Evolutionary conservation across 345 rosid species (phyloP).

Genomic region (Hevea brasiliensis): DNA sequence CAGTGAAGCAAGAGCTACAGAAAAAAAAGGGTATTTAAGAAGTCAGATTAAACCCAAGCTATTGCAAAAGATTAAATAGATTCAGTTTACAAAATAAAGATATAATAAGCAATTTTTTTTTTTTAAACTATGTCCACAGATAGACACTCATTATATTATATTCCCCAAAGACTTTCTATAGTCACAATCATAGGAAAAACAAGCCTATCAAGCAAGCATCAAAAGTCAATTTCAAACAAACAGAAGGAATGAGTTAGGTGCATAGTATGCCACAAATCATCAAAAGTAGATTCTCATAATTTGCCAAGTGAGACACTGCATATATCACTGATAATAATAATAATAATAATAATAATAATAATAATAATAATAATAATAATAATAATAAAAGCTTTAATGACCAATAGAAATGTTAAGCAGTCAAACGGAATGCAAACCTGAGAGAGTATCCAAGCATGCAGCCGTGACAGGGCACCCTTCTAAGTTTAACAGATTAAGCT

Average conservation of each 20-base stretch:
- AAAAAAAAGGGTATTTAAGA: neutral
- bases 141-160: neutral
- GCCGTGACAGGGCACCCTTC: slow-evolving; percentile 87
- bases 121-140: too few relatives aligned
- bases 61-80: neutral
- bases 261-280: too few relatives aligned
- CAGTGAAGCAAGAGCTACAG: slow-evolving; percentile 58
- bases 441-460: slow-evolving; percentile 73
- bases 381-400: neutral
- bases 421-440: slow-evolving; percentile 46
- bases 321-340: too few relatives aligned
- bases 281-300: neutral
- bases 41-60: slow-evolving; percentile 5
- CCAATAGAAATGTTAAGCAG: neutral
- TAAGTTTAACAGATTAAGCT: slow-evolving; percentile 70
- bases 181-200: neutral
- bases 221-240: neutral
- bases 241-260: neutral
- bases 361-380: too few relatives aligned
- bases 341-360: too few relatives aligned
- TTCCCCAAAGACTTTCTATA: too few relatives aligned
- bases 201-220: neutral
- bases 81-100: too few relatives aligned
- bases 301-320: neutral
- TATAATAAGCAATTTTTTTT: too few relatives aligned